These are phyloP conservation scores for Bremia lactucae DNA, from an alignment of 352 stramenopile genomes.

Conservation along the genomic window DNA sequence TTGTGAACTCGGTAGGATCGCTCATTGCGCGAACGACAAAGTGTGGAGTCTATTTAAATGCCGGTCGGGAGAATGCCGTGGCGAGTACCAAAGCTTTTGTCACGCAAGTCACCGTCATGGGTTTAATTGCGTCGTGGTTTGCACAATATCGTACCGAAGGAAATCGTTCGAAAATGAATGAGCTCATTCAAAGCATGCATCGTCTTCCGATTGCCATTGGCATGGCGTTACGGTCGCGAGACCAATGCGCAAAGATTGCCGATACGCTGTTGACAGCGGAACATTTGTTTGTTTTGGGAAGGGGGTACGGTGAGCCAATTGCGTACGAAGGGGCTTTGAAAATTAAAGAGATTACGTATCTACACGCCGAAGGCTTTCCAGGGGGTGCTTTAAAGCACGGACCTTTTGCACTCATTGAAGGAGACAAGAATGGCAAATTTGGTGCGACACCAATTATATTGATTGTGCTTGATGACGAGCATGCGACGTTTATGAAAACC, in stretches of 20 bases:
- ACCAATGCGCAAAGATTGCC: slow-evolving; percentile 87
- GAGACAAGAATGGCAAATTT: slow-evolving; percentile 86
- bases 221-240: slow-evolving; percentile 91
- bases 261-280: slow-evolving; percentile 83
- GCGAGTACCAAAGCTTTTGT: slow-evolving; percentile 99
- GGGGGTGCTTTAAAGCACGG: slow-evolving; percentile 97
- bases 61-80: slow-evolving; percentile 95
- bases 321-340: slow-evolving; percentile 96
- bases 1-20: slow-evolving; percentile 96
- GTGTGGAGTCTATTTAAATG: slow-evolving; percentile 97
- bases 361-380: slow-evolving; percentile 97
- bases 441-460: slow-evolving; percentile 96
- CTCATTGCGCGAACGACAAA: slow-evolving; percentile 91
- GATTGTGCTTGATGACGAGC: slow-evolving; percentile 95
- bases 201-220: slow-evolving; percentile 95
- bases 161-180: slow-evolving; percentile 76
- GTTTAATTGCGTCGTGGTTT: slow-evolving; percentile 86
- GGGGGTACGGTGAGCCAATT: slow-evolving; percentile 90
- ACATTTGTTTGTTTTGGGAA: slow-evolving; percentile 93
- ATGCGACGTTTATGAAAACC: slow-evolving; percentile 93
- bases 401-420: slow-evolving; percentile 97
- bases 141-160: slow-evolving; percentile 81
- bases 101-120: slow-evolving; percentile 91
- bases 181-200: slow-evolving; percentile 93
- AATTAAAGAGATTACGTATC: slow-evolving; percentile 99